These are phyloP conservation scores for Collariella sp. DNA, from an alignment of 495 filamentous ascomycete species.

Conservation along the genomic window DNA sequence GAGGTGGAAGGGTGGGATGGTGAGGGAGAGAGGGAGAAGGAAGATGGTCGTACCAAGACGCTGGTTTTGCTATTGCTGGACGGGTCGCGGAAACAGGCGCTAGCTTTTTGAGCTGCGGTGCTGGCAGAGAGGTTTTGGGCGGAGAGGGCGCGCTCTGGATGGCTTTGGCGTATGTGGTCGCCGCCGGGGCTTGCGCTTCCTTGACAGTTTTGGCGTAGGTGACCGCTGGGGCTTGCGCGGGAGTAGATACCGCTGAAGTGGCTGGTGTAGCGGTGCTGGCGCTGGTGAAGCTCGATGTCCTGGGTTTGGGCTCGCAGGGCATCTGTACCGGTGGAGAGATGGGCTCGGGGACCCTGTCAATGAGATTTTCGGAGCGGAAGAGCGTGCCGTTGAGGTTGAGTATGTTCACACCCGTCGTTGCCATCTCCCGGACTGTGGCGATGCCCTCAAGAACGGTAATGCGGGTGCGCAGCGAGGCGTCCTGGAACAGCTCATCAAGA, in stretches of 20 bases:
- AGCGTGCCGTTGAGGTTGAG: slow-evolving; percentile 50
- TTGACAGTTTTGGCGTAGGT: slow-evolving; percentile 31
- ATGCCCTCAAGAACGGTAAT: slow-evolving; percentile 69
- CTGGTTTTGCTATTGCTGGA: slow-evolving; percentile 10
- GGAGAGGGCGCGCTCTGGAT: slow-evolving; percentile 30
- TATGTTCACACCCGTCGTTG: slow-evolving; percentile 47
- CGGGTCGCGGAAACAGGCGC: slow-evolving; percentile 9
- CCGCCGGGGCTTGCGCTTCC: slow-evolving; percentile 17
- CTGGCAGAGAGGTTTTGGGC: slow-evolving; percentile 29
- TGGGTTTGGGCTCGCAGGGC: not conserved
- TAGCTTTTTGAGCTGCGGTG: slow-evolving; percentile 19
- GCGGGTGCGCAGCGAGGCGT: slow-evolving; percentile 45
- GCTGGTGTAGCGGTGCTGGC: slow-evolving; percentile 4
- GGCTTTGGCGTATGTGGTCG: slow-evolving; percentile 30
- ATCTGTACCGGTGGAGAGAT: not conserved
- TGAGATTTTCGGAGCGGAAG: slow-evolving; percentile 55
- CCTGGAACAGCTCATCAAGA: slow-evolving; percentile 54
- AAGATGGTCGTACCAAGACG: not conserved
- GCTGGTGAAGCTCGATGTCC: not conserved
- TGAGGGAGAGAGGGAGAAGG: not conserved
- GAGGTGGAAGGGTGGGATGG: not conserved
- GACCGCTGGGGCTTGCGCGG: slow-evolving; percentile 11
- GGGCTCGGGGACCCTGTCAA: slow-evolving; percentile 23
- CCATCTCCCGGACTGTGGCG: slow-evolving; percentile 60
- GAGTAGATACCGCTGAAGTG: slow-evolving; percentile 12